phyloP scores from a whole-genome alignment of 148 eudicot species.

The Chenopodium berlandieri region DNA sequence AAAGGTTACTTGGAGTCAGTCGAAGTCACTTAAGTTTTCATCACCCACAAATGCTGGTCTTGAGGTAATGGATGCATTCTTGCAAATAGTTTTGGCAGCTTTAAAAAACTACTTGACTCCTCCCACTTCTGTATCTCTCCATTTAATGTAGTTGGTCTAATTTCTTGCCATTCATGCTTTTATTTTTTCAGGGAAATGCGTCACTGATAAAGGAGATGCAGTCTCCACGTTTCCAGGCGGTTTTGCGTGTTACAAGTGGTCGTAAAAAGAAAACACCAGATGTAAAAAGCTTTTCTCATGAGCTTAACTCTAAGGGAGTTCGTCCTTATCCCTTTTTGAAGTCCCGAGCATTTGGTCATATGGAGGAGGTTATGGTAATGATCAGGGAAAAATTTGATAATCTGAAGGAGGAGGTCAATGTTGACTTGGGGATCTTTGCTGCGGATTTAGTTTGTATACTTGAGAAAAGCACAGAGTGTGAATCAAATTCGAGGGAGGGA shows the following conservation, averaged over 20 bases:
- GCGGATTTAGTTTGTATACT: constrained; percentile 81
- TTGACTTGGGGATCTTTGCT: constrained; percentile 89
- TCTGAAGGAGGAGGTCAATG: constrained; percentile 87
- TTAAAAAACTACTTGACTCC: too few relatives aligned
- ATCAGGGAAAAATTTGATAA: constrained; percentile 83
- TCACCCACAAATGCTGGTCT: constrained; percentile 37
- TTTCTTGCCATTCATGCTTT: constrained; percentile 25
- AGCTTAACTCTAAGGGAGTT: constrained; percentile 97
- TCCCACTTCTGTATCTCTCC: neutral
- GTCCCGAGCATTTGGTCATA: constrained; percentile 79
- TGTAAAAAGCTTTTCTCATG: constrained; percentile 97
- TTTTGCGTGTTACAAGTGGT: constrained; percentile 80
- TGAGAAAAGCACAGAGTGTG: constrained; percentile 50
- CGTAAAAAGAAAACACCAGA: constrained; percentile 75
- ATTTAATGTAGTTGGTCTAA: constrained; percentile 7
- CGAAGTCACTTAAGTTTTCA: constrained; percentile 58
- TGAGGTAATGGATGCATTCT: constrained; percentile 52
- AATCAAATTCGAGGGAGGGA: constrained; percentile 69
- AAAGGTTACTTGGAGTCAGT: constrained; percentile 62
- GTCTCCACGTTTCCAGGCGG: constrained; percentile 93
- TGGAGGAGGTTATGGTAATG: constrained; percentile 88
- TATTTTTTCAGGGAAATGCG: constrained; percentile 58
- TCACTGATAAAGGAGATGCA: constrained; percentile 88
- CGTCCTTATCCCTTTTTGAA: constrained; percentile 88
- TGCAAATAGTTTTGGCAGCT: neutral